phyloP scores from a whole-genome alignment of 352 stramenopile genomes.

The Pythium folliculosum region DNA sequence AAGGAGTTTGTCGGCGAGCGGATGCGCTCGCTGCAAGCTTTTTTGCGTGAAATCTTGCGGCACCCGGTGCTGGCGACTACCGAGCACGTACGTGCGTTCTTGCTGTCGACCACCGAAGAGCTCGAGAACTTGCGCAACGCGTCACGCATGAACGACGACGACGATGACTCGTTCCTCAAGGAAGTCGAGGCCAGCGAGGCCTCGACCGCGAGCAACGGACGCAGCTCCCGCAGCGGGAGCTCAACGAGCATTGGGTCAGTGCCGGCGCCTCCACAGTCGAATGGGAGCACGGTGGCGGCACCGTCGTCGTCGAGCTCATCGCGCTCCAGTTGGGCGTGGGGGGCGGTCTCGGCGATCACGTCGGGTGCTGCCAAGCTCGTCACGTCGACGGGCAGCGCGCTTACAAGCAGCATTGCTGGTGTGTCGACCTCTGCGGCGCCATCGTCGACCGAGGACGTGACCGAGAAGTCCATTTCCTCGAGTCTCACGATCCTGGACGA shows the following conservation, averaged over 20 bases:
- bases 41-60: slow-evolving; percentile 72
- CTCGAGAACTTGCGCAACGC: slow-evolving; percentile 68
- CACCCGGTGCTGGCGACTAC: slow-evolving; percentile 64
- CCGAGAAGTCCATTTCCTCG: slow-evolving; percentile 50
- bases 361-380: slow-evolving; percentile 77
- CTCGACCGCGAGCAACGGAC: slow-evolving; percentile 16
- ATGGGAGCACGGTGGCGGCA: slow-evolving; percentile 5
- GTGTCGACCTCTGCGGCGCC: slow-evolving; percentile 30
- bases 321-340: slow-evolving; percentile 59
- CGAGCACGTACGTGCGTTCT: slow-evolving; percentile 71
- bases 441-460: slow-evolving; percentile 17
- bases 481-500: slow-evolving; percentile 41
- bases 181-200: slow-evolving; percentile 39
- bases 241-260: not conserved
- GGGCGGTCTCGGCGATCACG: slow-evolving; percentile 70
- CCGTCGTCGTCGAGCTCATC: slow-evolving; percentile 9
- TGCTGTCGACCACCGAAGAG: slow-evolving; percentile 82
- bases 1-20: slow-evolving; percentile 85
- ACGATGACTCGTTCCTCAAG: slow-evolving; percentile 48
- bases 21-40: slow-evolving; percentile 81
- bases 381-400: slow-evolving; percentile 59
- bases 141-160: slow-evolving; percentile 39
- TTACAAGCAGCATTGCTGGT: slow-evolving; percentile 45
- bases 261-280: slow-evolving; percentile 27
- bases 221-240: slow-evolving; percentile 10